phyloP scores from a whole-genome alignment of 1,139 yeast species.

The Suhomyces anneliseae region DNA sequence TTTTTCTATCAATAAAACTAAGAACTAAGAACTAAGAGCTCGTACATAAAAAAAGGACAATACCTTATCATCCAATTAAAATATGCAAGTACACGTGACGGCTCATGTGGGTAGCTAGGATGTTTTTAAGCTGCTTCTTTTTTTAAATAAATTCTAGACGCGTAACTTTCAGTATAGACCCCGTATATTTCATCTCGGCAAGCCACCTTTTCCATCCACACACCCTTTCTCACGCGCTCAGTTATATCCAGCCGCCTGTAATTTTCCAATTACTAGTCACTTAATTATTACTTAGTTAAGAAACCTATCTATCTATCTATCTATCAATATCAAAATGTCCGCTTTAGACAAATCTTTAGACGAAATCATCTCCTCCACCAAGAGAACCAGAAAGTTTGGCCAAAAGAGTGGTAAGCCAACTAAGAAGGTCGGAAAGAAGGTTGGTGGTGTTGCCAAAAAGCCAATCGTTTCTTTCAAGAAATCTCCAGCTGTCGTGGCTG shows the following conservation, averaged over 20 bases:
- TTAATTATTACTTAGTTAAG: not conserved
- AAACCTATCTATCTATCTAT: conserved; percentile 1
- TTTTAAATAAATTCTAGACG: not conserved
- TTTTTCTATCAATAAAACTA: no score
- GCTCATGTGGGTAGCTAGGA: no score
- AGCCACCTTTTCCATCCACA: not conserved
- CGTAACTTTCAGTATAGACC: not conserved
- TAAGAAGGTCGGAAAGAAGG: conserved; percentile 41
- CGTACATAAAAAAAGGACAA: no score
- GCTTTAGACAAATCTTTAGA: conserved; percentile 92
- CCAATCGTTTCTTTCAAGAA: conserved; percentile 42
- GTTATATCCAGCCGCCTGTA: not conserved
- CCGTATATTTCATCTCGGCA: not conserved
- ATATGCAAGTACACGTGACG: no score
- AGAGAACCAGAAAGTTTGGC: conserved; percentile 25
- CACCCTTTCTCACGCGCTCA: not conserved
- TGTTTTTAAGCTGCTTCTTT: not conserved
- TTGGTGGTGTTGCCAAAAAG: conserved; percentile 31
- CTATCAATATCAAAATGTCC: conserved; percentile 28
- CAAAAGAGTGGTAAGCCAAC: conserved; percentile 25
- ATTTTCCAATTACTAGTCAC: not conserved
- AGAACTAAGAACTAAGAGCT: no score
- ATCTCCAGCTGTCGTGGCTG: conserved; percentile 32
- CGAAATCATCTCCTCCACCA: conserved; percentile 80
- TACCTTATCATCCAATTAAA: no score